These are phyloP conservation scores for Metarhizium rileyi DNA, from an alignment of 2,329 filamentous ascomycete species.

Conservation along the genomic window DNA sequence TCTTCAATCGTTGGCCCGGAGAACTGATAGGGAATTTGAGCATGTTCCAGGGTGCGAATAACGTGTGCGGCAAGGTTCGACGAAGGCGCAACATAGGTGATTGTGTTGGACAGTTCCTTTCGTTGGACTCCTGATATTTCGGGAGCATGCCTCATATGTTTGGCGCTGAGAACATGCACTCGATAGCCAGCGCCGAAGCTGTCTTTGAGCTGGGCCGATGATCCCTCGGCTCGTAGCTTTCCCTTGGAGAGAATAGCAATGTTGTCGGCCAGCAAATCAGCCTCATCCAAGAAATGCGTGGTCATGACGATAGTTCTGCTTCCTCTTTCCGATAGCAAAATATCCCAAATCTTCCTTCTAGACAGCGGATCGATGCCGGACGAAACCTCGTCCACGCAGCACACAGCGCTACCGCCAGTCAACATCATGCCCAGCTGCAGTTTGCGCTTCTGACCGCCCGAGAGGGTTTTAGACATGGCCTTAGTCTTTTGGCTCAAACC, in stretches of 20 bases:
- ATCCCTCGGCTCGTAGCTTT: conserved; percentile 69
- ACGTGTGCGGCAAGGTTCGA: conserved; percentile 63
- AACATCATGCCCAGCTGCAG: conserved; percentile 93
- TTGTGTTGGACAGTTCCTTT: conserved; percentile 56
- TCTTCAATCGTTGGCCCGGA: conserved; percentile 87
- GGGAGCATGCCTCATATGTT: conserved; percentile 27
- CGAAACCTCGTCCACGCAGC: conserved; percentile 85
- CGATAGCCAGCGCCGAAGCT: conserved; percentile 75
- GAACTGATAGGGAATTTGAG: conserved; percentile 71
- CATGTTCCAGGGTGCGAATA: conserved; percentile 52
- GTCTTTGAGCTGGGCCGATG: conserved; percentile 78
- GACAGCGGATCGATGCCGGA: conserved; percentile 82
- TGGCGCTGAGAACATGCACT: conserved; percentile 53
- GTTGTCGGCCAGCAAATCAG: conserved; percentile 78
- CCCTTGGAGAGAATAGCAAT: conserved; percentile 85
- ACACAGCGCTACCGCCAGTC: conserved; percentile 77
- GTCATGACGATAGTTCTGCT: conserved; percentile 76
- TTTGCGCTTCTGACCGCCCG: conserved; percentile 87
- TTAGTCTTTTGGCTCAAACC: conserved; percentile 67
- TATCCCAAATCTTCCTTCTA: conserved; percentile 87
- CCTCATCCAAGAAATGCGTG: conserved; percentile 90
- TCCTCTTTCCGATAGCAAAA: conserved; percentile 75
- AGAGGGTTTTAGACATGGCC: conserved; percentile 66
- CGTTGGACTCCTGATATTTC: conserved; percentile 47
- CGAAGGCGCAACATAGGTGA: conserved; percentile 60